A percentile compares a stretch with the other conserved stretches of the same genome.
These are phyloP conservation scores for Sclerotinia nivalis DNA, from an alignment of 2,329 filamentous ascomycete species.

Conservation along the genomic window DNA sequence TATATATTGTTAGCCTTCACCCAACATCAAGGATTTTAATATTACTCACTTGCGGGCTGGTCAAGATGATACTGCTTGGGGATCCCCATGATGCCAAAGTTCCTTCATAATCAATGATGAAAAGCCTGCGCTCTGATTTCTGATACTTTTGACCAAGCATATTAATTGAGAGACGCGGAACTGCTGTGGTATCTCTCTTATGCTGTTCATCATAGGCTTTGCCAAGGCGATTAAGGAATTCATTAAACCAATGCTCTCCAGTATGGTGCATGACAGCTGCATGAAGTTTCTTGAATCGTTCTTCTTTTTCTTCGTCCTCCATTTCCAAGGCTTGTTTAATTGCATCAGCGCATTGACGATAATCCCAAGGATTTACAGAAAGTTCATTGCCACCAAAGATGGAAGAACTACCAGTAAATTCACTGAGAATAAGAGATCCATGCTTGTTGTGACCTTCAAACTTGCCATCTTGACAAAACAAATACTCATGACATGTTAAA, in stretches of 20 bases:
- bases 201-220: constrained; percentile 82
- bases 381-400: constrained; percentile 81
- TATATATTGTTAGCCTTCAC: constrained; percentile 43
- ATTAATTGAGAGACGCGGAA: constrained; percentile 77
- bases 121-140: constrained; percentile 67
- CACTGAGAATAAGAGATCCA: constrained; percentile 86
- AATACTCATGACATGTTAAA: constrained; percentile 88
- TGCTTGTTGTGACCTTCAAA: constrained; percentile 71
- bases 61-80: constrained; percentile 79
- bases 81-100: constrained; percentile 87
- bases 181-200: constrained; percentile 78
- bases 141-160: constrained; percentile 67
- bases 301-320: constrained; percentile 69
- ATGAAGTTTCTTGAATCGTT: constrained; percentile 73
- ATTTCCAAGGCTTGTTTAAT: constrained; percentile 85
- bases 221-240: constrained; percentile 69
- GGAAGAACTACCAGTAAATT: constrained; percentile 90
- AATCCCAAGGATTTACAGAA: constrained; percentile 94
- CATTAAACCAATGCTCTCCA: constrained; percentile 81
- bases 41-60: constrained; percentile 65
- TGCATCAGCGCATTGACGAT: constrained; percentile 80
- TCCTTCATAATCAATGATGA: constrained; percentile 92
- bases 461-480: constrained; percentile 87
- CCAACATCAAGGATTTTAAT: no score
- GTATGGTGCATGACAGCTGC: constrained; percentile 77